These are phyloP conservation scores for Fusarium armeniacum DNA, from an alignment of 2,329 filamentous ascomycete species.

Conservation along the genomic window DNA sequence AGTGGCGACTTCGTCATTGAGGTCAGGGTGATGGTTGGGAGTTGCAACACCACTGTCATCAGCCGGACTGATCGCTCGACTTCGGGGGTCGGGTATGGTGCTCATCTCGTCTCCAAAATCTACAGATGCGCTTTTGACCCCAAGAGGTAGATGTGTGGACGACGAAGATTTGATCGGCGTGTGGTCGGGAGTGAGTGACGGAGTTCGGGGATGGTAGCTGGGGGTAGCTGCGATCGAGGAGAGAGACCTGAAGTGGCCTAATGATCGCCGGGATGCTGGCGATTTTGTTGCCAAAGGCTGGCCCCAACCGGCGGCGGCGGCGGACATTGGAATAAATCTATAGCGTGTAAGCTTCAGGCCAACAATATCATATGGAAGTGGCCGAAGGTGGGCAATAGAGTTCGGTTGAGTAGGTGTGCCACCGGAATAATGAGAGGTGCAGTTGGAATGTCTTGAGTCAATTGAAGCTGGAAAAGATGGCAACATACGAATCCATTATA, in stretches of 20 bases:
- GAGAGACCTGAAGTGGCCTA: constrained; percentile 67
- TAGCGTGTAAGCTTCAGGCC: constrained; percentile 36
- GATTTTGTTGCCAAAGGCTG: constrained; percentile 55
- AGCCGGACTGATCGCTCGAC: constrained; percentile 64
- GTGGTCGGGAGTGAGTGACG: constrained; percentile 53
- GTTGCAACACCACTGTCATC: constrained; percentile 53
- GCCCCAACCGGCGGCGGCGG: constrained; percentile 66
- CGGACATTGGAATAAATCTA: constrained; percentile 64
- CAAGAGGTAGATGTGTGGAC: constrained; percentile 55
- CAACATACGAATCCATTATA: constrained; percentile 53
- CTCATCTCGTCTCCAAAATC: constrained; percentile 74
- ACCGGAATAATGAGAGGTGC: constrained; percentile 15
- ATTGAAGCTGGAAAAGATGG: constrained; percentile 30
- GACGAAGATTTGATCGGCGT: constrained; percentile 58
- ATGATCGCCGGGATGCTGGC: constrained; percentile 53
- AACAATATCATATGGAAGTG: constrained; percentile 14
- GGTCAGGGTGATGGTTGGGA: constrained; percentile 65
- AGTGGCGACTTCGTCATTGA: constrained; percentile 83
- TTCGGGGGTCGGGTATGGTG: constrained; percentile 76
- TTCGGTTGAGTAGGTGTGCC: constrained; percentile 21
- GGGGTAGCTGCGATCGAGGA: constrained; percentile 65
- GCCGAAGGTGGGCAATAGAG: constrained; percentile 32
- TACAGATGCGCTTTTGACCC: constrained; percentile 56
- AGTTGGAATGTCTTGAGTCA: constrained; percentile 34
- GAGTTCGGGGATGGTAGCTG: constrained; percentile 56